These are phyloP conservation scores for Xylaria grammica DNA, from an alignment of 495 filamentous ascomycete species.

Conservation along the genomic window DNA sequence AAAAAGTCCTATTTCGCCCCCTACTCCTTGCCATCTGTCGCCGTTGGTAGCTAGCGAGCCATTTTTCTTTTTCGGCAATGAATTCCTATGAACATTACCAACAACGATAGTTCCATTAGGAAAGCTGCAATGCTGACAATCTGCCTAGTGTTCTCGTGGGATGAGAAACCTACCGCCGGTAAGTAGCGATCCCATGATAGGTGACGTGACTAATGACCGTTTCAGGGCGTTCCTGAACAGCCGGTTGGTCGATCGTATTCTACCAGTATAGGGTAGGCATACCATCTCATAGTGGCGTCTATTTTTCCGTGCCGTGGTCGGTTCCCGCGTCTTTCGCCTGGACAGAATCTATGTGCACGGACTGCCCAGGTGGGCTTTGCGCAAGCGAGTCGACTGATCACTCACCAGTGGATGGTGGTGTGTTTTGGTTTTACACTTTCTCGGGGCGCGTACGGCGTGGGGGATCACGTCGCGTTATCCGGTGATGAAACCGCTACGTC, in stretches of 20 bases:
- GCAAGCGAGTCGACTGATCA: background rate
- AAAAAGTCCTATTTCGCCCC: conserved; percentile 16
- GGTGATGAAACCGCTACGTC: too few relatives aligned
- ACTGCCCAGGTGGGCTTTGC: too few relatives aligned
- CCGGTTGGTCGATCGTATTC: background rate
- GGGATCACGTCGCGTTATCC: background rate
- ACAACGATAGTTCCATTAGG: background rate
- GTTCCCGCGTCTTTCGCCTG: background rate
- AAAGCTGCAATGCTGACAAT: background rate
- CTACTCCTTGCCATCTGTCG: background rate
- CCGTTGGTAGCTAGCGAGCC: background rate
- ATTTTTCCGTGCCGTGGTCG: background rate
- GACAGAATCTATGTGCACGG: background rate
- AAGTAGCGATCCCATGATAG: background rate
- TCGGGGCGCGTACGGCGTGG: background rate
- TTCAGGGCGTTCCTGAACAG: background rate
- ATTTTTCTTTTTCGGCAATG: background rate
- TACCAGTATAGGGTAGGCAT: too few relatives aligned
- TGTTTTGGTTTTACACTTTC: background rate
- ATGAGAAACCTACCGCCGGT: too few relatives aligned
- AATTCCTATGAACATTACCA: background rate
- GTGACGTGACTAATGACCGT: background rate
- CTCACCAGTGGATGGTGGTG: background rate
- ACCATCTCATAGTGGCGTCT: too few relatives aligned
- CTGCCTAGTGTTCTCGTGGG: too few relatives aligned